Evolutionary conservation across 2,329 filamentous ascomycete species (phyloP).

Genomic region (Emmonsiellopsis sp.): DNA sequence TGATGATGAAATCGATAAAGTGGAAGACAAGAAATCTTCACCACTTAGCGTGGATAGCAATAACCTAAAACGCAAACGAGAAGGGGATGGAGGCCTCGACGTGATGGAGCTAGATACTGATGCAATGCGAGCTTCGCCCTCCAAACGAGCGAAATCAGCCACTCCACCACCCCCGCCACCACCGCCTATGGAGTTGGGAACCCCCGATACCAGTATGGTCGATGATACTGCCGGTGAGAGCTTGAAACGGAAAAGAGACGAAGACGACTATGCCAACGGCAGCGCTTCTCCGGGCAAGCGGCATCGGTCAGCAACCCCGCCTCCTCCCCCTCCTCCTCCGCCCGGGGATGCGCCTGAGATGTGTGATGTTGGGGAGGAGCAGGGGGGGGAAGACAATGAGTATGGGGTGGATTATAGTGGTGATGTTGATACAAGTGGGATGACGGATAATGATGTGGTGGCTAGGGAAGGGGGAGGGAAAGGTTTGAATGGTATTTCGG

Average conservation of each 20-base stretch:
- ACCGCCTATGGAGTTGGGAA: slow-evolving; percentile 17
- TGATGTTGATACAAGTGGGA: neutral
- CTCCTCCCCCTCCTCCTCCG: slow-evolving; percentile 23
- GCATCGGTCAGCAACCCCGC: slow-evolving; percentile 14
- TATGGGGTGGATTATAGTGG: neutral
- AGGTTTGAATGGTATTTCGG: neutral
- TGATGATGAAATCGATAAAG: slow-evolving; percentile 32
- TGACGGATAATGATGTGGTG: neutral
- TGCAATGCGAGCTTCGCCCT: slow-evolving; percentile 41
- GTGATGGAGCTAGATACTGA: slow-evolving; percentile 16
- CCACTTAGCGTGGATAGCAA: slow-evolving; percentile 39
- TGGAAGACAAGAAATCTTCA: slow-evolving; percentile 35
- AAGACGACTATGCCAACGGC: slow-evolving; percentile 13
- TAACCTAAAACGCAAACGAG: slow-evolving; percentile 56
- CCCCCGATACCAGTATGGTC: slow-evolving; percentile 4
- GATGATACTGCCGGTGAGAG: slow-evolving; percentile 9
- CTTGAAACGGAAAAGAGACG: slow-evolving; percentile 14
- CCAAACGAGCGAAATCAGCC: slow-evolving; percentile 46
- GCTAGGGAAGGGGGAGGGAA: neutral
- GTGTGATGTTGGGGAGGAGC: slow-evolving; percentile 9
- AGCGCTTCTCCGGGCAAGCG: slow-evolving; percentile 13
- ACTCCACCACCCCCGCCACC: slow-evolving; percentile 30
- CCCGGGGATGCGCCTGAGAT: slow-evolving; percentile 19
- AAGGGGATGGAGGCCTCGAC: slow-evolving; percentile 33
- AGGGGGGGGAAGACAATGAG: slow-evolving; percentile 10